Base-by-base conservation (phyloP, 1,284 basidiomycete genomes). In the Golubevia pallescens region DNA sequence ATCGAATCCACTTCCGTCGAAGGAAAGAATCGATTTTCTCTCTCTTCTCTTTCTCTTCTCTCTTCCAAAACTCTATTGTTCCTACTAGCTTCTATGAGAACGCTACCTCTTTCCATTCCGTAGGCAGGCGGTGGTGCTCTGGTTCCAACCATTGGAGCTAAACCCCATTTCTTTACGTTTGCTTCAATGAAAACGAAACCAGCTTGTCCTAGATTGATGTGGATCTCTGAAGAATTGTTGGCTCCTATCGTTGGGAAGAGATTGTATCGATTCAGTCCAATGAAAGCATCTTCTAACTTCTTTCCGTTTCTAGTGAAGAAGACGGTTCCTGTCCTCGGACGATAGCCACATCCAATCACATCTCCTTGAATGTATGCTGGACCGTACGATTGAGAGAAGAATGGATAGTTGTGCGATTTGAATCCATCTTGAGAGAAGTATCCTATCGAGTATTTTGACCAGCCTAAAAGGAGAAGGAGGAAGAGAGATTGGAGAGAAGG, bases 181-280 rank as follows among this genome's bases (percentile, higher is more conserved):
- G 81, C 83, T 55, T 85, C 83, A 59, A 85, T 84, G 55, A 82
- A 80, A 8, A 85, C 81, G 62, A 85, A 85, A n/a, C 77, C 83
- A 14, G 83, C 83, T 62, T 85, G 83, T 20, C 83, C 83, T 2
- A 85, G 67, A 56, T 85, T 85, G 63, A 85, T 75, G 60, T 85
- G 81, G 6, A 85, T 60, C 60, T 84, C 81, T 21, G 81, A 80
- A 0, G 78, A 70, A 2, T 80, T 81, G 60, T 85, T 74, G 0
- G 81, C 81, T 5, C 78, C 80, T 4, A 85, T 69, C 10, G 80
- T 84, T 0, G 83, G 83, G 72, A 85, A 85, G 23, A 84, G 61
- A 53, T 85, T 85, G 69, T 81, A 71, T 28, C 75, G 60, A 57
- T 82, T 71, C 20, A 85, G 71, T 1, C 83, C 83, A 24, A 79